A percentile compares a stretch with the other conserved stretches of the same genome.
These are phyloP conservation scores for Alopecurus myosuroides DNA, from an alignment of 176 grass and related monocot genomes.

Conservation along the genomic window DNA sequence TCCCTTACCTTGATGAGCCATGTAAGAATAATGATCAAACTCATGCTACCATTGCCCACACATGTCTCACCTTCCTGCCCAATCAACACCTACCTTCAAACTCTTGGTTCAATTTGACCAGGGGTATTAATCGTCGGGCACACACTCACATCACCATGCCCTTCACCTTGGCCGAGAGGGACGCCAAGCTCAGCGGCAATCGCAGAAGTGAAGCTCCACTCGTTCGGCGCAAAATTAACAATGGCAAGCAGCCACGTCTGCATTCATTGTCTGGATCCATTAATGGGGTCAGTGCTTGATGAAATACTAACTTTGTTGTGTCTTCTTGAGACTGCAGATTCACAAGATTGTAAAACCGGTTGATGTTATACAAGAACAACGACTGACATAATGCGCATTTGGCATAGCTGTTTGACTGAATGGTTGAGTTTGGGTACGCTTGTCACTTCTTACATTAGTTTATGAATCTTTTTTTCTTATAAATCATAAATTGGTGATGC, in stretches of 20 bases:
- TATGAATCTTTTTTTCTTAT: no score
- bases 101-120: neutral
- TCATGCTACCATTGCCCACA: no score
- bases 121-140: no score
- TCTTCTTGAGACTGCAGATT: neutral
- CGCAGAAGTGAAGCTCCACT: neutral
- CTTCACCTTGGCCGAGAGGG: neutral
- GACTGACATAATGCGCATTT: neutral
- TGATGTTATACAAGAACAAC: neutral
- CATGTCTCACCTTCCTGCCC: no score
- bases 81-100: no score
- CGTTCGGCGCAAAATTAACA: neutral
- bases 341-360: neutral
- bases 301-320: neutral
- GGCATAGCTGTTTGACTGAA: no score
- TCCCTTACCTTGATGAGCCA: constrained; percentile 84
- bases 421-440: no score
- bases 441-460: no score
- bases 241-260: neutral
- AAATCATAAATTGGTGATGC: no score
- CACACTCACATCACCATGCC: constrained; percentile 41
- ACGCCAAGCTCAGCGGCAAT: neutral
- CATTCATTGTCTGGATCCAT: neutral
- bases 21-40: neutral
- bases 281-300: neutral